These are phyloP conservation scores for Celoporthe dispersa DNA, from an alignment of 2,329 filamentous ascomycete genomes.

Conservation along the genomic window DNA sequence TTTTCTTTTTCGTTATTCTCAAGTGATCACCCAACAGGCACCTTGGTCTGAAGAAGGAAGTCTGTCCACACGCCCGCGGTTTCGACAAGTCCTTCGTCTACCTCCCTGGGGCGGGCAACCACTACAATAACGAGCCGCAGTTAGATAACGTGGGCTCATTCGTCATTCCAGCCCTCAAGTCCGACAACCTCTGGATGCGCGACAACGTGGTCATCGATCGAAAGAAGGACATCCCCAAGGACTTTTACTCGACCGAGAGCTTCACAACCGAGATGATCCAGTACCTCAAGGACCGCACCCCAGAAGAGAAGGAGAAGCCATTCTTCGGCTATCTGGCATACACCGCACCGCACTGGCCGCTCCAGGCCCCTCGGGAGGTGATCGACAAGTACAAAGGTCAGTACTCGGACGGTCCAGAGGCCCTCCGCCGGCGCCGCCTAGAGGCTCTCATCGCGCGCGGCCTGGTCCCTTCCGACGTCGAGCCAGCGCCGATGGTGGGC, in stretches of 20 bases:
- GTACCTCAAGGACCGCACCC: constrained; percentile 53
- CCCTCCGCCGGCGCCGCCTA: constrained; percentile 56
- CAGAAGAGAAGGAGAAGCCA: constrained; percentile 42
- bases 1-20: constrained; percentile 10
- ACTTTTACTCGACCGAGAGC: constrained; percentile 55
- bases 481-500: constrained; percentile 54
- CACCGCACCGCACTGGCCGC: constrained; percentile 66
- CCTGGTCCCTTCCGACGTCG: constrained; percentile 55
- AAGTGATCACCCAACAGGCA: constrained; percentile 33
- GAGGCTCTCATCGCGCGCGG: constrained; percentile 60
- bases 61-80: constrained; percentile 58
- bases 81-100: constrained; percentile 65
- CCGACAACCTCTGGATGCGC: constrained; percentile 44
- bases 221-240: constrained; percentile 49
- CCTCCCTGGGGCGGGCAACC: constrained; percentile 62
- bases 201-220: constrained; percentile 43
- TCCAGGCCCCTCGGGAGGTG: constrained; percentile 60
- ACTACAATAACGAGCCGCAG: constrained; percentile 55
- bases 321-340: constrained; percentile 67
- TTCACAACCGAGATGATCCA: constrained; percentile 57
- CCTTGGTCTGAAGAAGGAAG: constrained; percentile 58
- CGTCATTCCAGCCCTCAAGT: constrained; percentile 39
- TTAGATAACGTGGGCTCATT: constrained; percentile 43
- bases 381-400: constrained; percentile 61
- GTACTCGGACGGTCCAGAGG: constrained; percentile 65